Conservation (phyloP, 768 basidiomycete species). For the Calvatia gigantea region DNA sequence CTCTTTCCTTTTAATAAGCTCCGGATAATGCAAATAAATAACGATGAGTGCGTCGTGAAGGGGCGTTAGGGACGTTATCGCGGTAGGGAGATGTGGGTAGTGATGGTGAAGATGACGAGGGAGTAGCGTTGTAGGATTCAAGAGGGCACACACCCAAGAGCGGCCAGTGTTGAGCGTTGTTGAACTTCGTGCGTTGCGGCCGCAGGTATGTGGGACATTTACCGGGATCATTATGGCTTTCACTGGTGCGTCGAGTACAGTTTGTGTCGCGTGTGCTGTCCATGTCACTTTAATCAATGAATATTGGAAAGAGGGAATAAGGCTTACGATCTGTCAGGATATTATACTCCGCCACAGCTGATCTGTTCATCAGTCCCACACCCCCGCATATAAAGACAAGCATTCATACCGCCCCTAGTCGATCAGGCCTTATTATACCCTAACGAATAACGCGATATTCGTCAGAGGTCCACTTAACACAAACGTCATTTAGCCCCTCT, state of each 20-base stretch:
- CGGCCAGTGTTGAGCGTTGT: conserved; percentile 42
- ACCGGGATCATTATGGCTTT: too few relatives aligned
- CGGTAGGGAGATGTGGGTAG: conserved; percentile 26
- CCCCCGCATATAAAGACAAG: conserved; percentile 93
- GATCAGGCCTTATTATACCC: too few relatives aligned
- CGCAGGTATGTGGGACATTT: too few relatives aligned
- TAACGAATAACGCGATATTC: too few relatives aligned
- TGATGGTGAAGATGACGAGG: neutral
- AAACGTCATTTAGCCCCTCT: too few relatives aligned
- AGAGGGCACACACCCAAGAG: conserved; percentile 29
- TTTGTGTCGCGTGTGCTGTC: too few relatives aligned
- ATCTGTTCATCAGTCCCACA: conserved; percentile 78
- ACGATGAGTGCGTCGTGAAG: conserved; percentile 81
- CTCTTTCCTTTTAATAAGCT: conserved; percentile 58
- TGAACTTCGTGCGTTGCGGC: too few relatives aligned
- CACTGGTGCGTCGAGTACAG: too few relatives aligned
- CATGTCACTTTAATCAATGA: neutral
- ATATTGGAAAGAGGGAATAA: too few relatives aligned
- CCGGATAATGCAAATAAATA: conserved; percentile 68
- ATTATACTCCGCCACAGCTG: conserved; percentile 80
- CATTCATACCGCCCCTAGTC: too few relatives aligned
- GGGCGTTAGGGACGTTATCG: conserved; percentile 58
- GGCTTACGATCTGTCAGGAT: too few relatives aligned
- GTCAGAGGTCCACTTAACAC: too few relatives aligned
- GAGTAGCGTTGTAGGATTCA: neutral